Conservation (phyloP, 176 grass and related monocot species). For the Triticum urartu region DNA sequence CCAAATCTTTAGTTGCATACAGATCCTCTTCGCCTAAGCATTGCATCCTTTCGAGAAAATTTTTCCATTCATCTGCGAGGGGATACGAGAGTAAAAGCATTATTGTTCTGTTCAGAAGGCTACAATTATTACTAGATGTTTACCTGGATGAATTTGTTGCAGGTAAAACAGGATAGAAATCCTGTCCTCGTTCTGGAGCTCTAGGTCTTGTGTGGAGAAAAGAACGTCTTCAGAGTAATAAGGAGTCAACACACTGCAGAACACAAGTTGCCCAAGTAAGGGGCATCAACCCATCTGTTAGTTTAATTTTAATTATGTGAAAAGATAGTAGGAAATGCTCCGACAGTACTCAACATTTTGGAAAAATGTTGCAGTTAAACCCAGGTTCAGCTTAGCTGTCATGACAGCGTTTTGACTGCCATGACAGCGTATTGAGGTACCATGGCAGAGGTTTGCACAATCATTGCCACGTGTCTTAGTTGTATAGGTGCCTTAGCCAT, state of each 20-base stretch:
- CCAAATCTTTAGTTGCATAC: slow-evolving; percentile 43
- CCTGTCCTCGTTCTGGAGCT: slow-evolving; percentile 80
- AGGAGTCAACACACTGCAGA: slow-evolving; percentile 78
- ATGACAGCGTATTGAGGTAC: no score
- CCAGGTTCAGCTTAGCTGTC: no score
- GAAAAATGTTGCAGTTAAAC: no score
- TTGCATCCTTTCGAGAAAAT: slow-evolving; percentile 68
- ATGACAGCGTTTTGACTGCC: no score
- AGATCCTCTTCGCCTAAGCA: slow-evolving; percentile 74
- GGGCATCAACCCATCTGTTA: not conserved
- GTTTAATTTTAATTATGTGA: no score
- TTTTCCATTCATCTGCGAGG: slow-evolving; percentile 89
- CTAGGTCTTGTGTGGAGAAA: slow-evolving; percentile 68
- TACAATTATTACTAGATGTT: not conserved
- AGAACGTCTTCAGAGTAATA: slow-evolving; percentile 89
- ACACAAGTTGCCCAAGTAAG: slow-evolving; percentile 18
- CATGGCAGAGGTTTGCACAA: no score
- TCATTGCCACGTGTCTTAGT: no score
- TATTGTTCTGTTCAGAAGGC: not conserved
- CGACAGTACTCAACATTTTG: no score
- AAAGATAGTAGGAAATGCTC: no score
- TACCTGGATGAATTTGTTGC: slow-evolving; percentile 96
- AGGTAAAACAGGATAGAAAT: slow-evolving; percentile 97
- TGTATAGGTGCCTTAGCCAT: no score
- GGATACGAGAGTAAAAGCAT: not conserved